Evolutionary conservation across 345 rosid species (phyloP).

Genomic region (Excoecaria agallocha): DNA sequence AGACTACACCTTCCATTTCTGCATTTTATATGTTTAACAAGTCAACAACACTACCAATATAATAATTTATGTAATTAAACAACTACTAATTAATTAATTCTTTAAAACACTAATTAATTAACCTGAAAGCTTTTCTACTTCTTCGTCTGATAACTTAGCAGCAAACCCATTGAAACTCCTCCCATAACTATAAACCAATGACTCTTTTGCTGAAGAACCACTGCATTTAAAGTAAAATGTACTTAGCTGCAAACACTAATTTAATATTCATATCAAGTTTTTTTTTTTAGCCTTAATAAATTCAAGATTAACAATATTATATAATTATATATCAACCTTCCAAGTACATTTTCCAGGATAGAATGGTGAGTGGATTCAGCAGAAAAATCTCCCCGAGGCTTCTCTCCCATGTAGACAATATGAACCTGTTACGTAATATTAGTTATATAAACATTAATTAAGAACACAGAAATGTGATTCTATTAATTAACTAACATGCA

Average conservation of each 20-base stretch:
- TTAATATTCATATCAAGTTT: neutral
- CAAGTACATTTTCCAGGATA: conserved; percentile 34
- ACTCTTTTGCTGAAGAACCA: conserved; percentile 27
- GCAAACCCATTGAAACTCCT: conserved; percentile 46
- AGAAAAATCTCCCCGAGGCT: conserved; percentile 21
- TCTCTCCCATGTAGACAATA: conserved; percentile 43
- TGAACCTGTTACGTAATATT: conserved; percentile 21
- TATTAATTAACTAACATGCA: no score
- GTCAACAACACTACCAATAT: no score
- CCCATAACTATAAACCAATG: conserved; percentile 39
- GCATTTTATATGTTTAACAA: neutral
- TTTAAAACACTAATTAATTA: neutral
- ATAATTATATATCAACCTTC: conserved; percentile 26
- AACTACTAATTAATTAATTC: no score
- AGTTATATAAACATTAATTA: no score
- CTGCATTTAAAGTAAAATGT: conserved; percentile 23
- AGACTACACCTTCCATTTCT: conserved; percentile 32
- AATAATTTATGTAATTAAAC: no score
- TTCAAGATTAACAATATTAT: neutral
- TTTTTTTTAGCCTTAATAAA: no score
- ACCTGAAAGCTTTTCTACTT: conserved; percentile 39
- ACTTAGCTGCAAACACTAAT: no score
- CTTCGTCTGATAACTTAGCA: conserved; percentile 37
- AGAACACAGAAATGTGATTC: neutral
- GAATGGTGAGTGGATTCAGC: conserved; percentile 25